Base-by-base conservation (phyloP, 306 rosid genomes). In the Malus orientalis region DNA sequence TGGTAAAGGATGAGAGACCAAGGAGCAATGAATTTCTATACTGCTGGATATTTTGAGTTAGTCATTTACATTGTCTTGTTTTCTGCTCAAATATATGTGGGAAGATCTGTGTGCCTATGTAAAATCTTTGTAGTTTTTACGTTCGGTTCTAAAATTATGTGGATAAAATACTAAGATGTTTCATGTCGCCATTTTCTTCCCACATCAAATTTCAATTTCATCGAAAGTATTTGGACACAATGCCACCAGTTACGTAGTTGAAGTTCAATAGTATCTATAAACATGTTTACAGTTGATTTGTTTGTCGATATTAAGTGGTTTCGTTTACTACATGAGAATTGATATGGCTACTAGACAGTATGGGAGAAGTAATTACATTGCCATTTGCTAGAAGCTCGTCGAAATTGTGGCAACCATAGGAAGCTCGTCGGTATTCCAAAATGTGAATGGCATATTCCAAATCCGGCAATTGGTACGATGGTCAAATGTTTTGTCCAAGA, bases 351-450 rank as follows among this genome's bases (percentile, higher is more conserved):
- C 19, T 11, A 3, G 20, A 30, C 64, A 12, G 32, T 53, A 19
- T 0, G 8, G 40, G 40, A 36, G 40, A 36, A 6, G 40, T 36
- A 36, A 36, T 36, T 36, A 36, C 40, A 1, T 36, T 36, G 8
- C 1, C 6, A 36, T 36, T 36, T 36, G 40, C 40, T 36, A 36
- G 38, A 36, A 36, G 38, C 8, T 33, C 38, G 38, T 33, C 38
- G 38, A 33, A 33, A 5, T 33, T 33, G 23, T 9, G n/a, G 49
- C 22, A 15, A 19, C 68, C 19, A 49, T 8, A 30, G 40, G 78
- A 15, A 64, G 36, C 66, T 61, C 51, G 23, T 42, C 64, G 32
- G 71, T 64, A 4, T 75, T 75, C 71, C 78, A 75, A 45, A 75
- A 20, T 4, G 22, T 18, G 36, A 44, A 7, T 2, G 71, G 51